Percentiles rank a stretch among this genome's conserved stretches.
Conservation (phyloP, 345 rosid species). For the Arabidopsis thaliana region TAIR10.1 NC_003076.8:16816501-16817000, state of each 20-base stretch:
- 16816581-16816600: slow-evolving; percentile 95
- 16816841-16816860: not conserved
- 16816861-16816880: not conserved
- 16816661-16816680: not conserved
- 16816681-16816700: slow-evolving; percentile 47
- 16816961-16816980: slow-evolving; percentile 19
- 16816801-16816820: slow-evolving; percentile 71
- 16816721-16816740: slow-evolving; percentile 93
- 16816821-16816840: not conserved
- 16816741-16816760: slow-evolving; percentile 97
- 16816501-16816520: slow-evolving; percentile 95
- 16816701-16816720: slow-evolving; percentile 80
- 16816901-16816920: slow-evolving; percentile 82
- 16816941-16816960: slow-evolving; percentile 1
- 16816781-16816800: slow-evolving; percentile 87
- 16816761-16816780: slow-evolving; percentile 98
- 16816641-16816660: not conserved
- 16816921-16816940: slow-evolving; percentile 51
- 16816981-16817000: not conserved
- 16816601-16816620: slow-evolving; percentile 60
- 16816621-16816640: not conserved
- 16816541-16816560: slow-evolving; percentile 92
- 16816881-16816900: slow-evolving; percentile 71
- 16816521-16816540: slow-evolving; percentile 99
- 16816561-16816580: slow-evolving; percentile 94